Base-by-base conservation (phyloP, 129 eudicot species). In the Escallonia rubra region DNA sequence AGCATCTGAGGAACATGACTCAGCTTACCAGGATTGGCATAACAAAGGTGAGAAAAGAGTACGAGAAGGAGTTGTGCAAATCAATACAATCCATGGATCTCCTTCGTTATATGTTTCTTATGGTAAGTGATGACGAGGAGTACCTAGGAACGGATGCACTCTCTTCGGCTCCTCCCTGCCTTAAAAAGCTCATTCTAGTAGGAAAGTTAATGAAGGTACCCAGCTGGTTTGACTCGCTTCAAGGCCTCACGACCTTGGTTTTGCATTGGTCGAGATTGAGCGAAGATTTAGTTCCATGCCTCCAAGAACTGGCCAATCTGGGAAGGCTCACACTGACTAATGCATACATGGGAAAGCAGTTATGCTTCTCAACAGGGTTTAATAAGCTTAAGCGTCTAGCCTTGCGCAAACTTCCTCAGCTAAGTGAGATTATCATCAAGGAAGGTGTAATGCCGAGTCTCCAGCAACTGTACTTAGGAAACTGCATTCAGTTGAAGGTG, bases 391-490 rank as follows among this genome's bases (percentile, higher is more conserved):
- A 38, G 44, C 8, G 10, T 4, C 12, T 59, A 41, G 3, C 4
- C 23, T 7, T 59, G 2, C 12, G 1, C 7, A 11, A 3, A 4
- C 11, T 41, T 1, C 46, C 46, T 12, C 16, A 41, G 8, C 12
- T 59, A 23, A 12, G 12, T 10, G 44, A 59, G 7, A 59, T 59
- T 8, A 41, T 39, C 3, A 59, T 59, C 8, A 7, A 10, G 15
- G 41, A 59, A 7, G 64, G 64, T 11, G 64, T 59, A 14, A 59
- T 59, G 64, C 47, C 64, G 6, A 13, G 47, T 59, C 64, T 59
- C 7, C 14, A 8, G 41, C n/a, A 8, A 2, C 4, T 59, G 16
- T 7, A 41, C 7, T 15, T 59, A 10, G 10, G 4, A 3, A 38
- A 3, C 13, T 59, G 64, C 12, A 4, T 4, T 4, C 7, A 59